Base-by-base conservation (phyloP, 768 basidiomycete genomes). In the Tylopilus balloui region DNA sequence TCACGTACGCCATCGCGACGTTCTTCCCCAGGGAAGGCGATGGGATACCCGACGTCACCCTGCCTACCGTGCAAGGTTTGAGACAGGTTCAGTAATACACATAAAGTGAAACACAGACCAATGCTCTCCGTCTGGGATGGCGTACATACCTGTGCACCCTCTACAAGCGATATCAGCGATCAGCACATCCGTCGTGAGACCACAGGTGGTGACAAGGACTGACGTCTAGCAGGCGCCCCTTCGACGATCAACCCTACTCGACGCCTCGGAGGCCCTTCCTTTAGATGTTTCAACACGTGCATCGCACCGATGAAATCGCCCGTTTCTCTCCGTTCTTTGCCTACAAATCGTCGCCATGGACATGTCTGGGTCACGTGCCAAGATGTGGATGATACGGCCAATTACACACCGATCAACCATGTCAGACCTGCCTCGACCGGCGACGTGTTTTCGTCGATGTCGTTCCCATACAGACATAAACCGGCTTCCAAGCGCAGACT, bases 391-490 rank as follows among this genome's bases (percentile, higher is more conserved):
- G 15, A 4, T n/a, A 10, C 31, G 4, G 2, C 9, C 20, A 27
- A 31, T 34, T 32, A 70, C 83, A 48, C 53, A 90, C 93, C 88
- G 42, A 99, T 92, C 21, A 98, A 82, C 96, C 95, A 98, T 0
- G 78, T 78, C 39, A 99, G 72, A 10, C 87, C 94, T 3, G 92
- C 96, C 69, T 98, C 95, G 3, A 96, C 81, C 0, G 92, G 91
- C 1, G 81, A 82, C 3, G 86, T 90, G 37, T 73, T 73, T 68
- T 98, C 94, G 64, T 94, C 87, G 14, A 98, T 72, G 60, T 98
- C 95, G 57, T 91, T 84, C 0, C 96, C 96, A 62, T 98, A 96
- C 27, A 99, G 73, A 67, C 95, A 98, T 83, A 98, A 86, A 11
- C 95, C 95, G 0, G 95, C 95, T 69, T 98, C 96, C 35, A 98